Conservation (phyloP, 2,329 filamentous ascomycete genomes). For the Colletotrichum tanaceti region DNA sequence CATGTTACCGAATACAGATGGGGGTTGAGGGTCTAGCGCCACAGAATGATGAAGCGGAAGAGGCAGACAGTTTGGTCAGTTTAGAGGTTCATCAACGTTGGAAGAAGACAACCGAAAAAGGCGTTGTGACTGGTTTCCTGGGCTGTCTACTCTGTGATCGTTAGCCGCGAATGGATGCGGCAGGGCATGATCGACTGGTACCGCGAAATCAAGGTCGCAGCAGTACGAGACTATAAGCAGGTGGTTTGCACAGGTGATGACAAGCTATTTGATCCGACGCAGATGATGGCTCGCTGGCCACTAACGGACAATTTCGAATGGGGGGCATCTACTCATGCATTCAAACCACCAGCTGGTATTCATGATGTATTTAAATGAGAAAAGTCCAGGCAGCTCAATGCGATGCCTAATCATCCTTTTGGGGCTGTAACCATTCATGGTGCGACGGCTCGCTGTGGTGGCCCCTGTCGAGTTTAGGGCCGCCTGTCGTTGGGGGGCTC, state of each 20-base stretch:
- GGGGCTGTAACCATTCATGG: conserved; percentile 33
- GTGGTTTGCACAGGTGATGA: neutral
- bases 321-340: neutral
- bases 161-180: neutral
- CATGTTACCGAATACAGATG: too few species aligned
- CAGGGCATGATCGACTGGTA: neutral
- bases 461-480: neutral
- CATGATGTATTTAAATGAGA: neutral
- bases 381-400: neutral
- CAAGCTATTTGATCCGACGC: too few species aligned
- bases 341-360: neutral
- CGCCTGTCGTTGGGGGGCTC: neutral
- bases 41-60: neutral
- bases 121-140: neutral
- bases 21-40: too few species aligned
- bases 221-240: too few species aligned
- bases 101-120: neutral
- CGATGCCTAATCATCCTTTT: conserved; percentile 24
- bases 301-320: too few species aligned
- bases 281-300: neutral
- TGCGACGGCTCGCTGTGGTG: conserved; percentile 2
- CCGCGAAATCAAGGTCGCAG: too few species aligned
- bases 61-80: neutral
- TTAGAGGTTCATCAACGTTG: neutral
- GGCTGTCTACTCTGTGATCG: neutral